These are phyloP conservation scores for Taxillus chinensis DNA, from an alignment of 164 flowering plant species.

Conservation along the genomic window DNA sequence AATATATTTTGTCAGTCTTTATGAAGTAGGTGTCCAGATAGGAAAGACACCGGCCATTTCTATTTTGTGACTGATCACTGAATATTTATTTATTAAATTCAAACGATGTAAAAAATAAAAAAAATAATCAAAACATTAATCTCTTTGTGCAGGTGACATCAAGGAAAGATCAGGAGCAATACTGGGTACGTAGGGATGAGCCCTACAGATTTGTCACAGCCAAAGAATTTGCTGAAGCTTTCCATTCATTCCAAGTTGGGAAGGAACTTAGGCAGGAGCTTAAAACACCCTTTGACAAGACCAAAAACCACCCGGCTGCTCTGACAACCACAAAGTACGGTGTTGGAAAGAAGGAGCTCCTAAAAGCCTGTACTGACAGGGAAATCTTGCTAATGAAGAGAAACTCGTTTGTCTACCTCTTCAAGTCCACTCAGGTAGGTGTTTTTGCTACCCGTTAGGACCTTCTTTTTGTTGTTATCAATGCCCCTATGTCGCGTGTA, in stretches of 20 bases:
- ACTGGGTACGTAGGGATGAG: slow-evolving; percentile 18
- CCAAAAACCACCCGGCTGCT: slow-evolving; percentile 45
- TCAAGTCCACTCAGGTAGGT: slow-evolving; percentile 38
- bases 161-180: slow-evolving; percentile 24
- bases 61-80: slow-evolving; percentile 34
- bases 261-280: slow-evolving; percentile 15
- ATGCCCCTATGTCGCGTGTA: too few relatives aligned
- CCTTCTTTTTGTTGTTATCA: not conserved
- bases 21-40: slow-evolving; percentile 27
- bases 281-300: slow-evolving; percentile 28
- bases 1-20: too few relatives aligned
- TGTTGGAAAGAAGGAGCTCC: slow-evolving; percentile 27
- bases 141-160: slow-evolving; percentile 18
- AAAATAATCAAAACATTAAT: too few relatives aligned
- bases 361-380: slow-evolving; percentile 35
- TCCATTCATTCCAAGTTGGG: slow-evolving; percentile 22
- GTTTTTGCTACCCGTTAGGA: not conserved
- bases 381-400: slow-evolving; percentile 51
- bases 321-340: slow-evolving; percentile 39
- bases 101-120: not conserved
- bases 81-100: not conserved
- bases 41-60: slow-evolving; percentile 69
- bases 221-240: slow-evolving; percentile 22
- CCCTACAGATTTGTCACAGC: slow-evolving; percentile 18
- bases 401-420: slow-evolving; percentile 42